These are phyloP conservation scores for Phytopythium ostracodes DNA, from an alignment of 352 stramenopile genomes.

Conservation along the genomic window DNA sequence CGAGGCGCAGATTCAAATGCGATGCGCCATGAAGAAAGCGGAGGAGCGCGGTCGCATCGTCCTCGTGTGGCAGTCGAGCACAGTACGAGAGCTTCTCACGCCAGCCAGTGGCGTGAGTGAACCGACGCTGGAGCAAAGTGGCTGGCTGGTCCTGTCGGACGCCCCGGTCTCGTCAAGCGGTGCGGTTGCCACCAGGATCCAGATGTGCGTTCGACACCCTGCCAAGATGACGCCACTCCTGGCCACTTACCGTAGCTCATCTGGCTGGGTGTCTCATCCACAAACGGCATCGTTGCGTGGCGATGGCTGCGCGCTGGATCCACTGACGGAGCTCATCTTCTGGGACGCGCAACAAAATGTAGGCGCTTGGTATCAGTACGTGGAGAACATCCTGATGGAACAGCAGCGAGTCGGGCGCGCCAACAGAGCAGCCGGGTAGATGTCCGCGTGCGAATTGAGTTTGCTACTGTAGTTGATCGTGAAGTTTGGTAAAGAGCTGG, in stretches of 20 bases:
- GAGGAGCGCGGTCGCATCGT: constrained; percentile 19
- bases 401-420: constrained; percentile 6
- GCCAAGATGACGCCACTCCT: background rate
- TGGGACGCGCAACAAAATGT: constrained; percentile 36
- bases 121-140: constrained; percentile 22
- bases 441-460: background rate
- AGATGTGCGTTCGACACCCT: constrained; percentile 33
- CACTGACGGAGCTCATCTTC: constrained; percentile 39
- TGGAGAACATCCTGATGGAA: constrained; percentile 58
- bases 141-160: constrained; percentile 30
- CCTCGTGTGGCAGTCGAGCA: constrained; percentile 19
- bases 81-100: background rate
- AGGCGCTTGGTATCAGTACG: constrained; percentile 33
- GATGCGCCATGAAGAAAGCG: constrained; percentile 31
- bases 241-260: background rate
- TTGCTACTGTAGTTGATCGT: background rate
- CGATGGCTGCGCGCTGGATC: background rate
- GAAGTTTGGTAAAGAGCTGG: background rate
- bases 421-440: background rate
- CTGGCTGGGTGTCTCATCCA: constrained; percentile 4
- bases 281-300: background rate
- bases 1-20: constrained; percentile 20
- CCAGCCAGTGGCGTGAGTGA: background rate
- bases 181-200: constrained; percentile 27
- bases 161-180: constrained; percentile 1